These are phyloP conservation scores for Botrytis medusae DNA, from an alignment of 2,329 filamentous ascomycete species.

Conservation along the genomic window DNA sequence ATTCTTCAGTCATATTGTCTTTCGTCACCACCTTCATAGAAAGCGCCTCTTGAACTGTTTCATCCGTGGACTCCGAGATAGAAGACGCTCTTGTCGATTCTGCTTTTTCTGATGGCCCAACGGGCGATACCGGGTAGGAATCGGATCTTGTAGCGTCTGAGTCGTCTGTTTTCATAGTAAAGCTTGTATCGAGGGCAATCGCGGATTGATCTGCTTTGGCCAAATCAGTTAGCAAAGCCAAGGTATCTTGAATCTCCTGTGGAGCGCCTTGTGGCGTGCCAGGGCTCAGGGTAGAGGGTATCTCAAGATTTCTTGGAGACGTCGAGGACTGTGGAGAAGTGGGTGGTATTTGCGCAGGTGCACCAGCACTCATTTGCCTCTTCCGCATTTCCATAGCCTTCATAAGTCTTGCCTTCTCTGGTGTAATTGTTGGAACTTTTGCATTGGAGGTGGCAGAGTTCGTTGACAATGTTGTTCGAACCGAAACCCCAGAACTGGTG, in stretches of 20 bases:
- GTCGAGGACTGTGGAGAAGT: conserved; percentile 21
- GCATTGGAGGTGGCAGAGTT: conserved; percentile 30
- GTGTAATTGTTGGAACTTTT: conserved; percentile 60
- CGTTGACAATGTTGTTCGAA: conserved; percentile 30
- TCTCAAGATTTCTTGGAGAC: conserved; percentile 18
- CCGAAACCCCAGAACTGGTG: conserved; percentile 35
- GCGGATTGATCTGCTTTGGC: conserved; percentile 51
- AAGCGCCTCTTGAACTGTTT: conserved; percentile 49
- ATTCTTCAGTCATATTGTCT: conserved; percentile 13
- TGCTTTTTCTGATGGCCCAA: conserved; percentile 55
- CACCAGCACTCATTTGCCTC: conserved; percentile 60
- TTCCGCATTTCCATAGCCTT: conserved; percentile 90
- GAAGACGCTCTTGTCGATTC: conserved; percentile 65
- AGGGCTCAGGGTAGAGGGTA: conserved; percentile 20
- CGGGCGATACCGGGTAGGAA: conserved; percentile 58
- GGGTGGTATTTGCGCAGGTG: conserved; percentile 14
- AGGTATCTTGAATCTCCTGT: conserved; percentile 33
- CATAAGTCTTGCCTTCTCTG: conserved; percentile 89
- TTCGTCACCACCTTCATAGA: conserved; percentile 20
- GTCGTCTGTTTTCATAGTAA: conserved; percentile 41
- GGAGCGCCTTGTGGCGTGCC: conserved; percentile 20
- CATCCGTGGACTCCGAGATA: conserved; percentile 61
- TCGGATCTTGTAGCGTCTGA: conserved; percentile 48
- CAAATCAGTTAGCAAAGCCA: conserved; percentile 37
- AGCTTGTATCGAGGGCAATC: conserved; percentile 50